Conservation (phyloP, 257 asterid genomes). For the Penstemon newberryi region DNA sequence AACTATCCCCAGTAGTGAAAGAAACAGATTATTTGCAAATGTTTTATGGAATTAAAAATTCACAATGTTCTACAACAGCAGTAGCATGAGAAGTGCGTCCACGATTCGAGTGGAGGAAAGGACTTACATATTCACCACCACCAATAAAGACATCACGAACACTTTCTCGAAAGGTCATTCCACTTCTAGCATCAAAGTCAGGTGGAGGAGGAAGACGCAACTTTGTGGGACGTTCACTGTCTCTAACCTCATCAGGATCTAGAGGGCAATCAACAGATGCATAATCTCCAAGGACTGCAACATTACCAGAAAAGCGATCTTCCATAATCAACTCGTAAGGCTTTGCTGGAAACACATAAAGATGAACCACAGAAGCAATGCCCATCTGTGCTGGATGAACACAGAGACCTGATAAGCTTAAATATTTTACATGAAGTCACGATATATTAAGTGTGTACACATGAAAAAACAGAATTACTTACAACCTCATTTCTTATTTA, state of each 20-base stretch:
- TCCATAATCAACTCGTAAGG: slow-evolving; percentile 86
- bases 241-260: slow-evolving; percentile 96
- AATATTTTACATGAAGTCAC: slow-evolving; percentile 24
- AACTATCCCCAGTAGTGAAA: too few species aligned
- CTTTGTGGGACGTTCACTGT: slow-evolving; percentile 94
- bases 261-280: slow-evolving; percentile 88
- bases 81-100: not conserved
- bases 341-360: slow-evolving; percentile 97
- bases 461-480: not conserved
- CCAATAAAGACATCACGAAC: slow-evolving; percentile 84
- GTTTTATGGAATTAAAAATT: not conserved
- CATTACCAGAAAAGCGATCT: slow-evolving; percentile 73
- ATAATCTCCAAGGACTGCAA: slow-evolving; percentile 95
- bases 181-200: slow-evolving; percentile 53
- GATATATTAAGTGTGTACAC: slow-evolving; percentile 2
- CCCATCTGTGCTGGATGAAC: slow-evolving; percentile 99
- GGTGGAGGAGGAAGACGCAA: slow-evolving; percentile 93
- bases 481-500: not conserved
- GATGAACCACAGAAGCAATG: slow-evolving; percentile 85
- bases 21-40: too few species aligned
- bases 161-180: slow-evolving; percentile 88
- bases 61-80: not conserved
- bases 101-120: slow-evolving; percentile 16
- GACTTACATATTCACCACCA: slow-evolving; percentile 89
- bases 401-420: slow-evolving; percentile 49